phyloP scores from a whole-genome alignment of 202 grass and related monocot species.

The Dendrocalamus latiflorus region DNA sequence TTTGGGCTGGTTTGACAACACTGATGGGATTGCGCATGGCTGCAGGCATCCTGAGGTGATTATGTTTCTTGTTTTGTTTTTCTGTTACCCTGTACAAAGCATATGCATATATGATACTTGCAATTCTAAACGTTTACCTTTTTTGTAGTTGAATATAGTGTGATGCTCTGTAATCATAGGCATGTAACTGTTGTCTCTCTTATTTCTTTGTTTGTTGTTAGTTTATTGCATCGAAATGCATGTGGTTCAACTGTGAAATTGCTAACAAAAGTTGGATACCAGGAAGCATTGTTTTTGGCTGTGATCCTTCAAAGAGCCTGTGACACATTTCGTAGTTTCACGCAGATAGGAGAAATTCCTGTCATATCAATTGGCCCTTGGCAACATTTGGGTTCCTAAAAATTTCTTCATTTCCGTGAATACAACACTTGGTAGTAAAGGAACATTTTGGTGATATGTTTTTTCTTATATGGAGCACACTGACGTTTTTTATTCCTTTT shows the following conservation, averaged over 20 bases:
- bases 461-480: neutral
- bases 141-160: conserved; percentile 12
- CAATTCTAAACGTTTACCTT: neutral
- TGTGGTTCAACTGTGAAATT: neutral
- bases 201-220: neutral
- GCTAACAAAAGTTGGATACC: neutral
- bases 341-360: neutral
- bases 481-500: neutral
- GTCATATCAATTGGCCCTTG: neutral
- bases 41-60: conserved; percentile 72
- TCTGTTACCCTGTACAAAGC: neutral
- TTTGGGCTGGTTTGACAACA: conserved; percentile 90
- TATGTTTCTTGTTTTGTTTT: conserved; percentile 19
- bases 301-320: neutral
- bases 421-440: neutral
- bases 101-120: neutral
- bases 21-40: conserved; percentile 81
- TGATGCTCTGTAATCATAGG: neutral
- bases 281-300: neutral
- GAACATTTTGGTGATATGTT: neutral
- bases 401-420: neutral
- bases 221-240: neutral
- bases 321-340: neutral
- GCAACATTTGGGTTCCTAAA: neutral
- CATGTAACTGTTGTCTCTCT: neutral